Evolutionary conservation across 2,329 filamentous ascomycete genomes (phyloP).

Genomic region (Phaeoacremonium minimum): DNA sequence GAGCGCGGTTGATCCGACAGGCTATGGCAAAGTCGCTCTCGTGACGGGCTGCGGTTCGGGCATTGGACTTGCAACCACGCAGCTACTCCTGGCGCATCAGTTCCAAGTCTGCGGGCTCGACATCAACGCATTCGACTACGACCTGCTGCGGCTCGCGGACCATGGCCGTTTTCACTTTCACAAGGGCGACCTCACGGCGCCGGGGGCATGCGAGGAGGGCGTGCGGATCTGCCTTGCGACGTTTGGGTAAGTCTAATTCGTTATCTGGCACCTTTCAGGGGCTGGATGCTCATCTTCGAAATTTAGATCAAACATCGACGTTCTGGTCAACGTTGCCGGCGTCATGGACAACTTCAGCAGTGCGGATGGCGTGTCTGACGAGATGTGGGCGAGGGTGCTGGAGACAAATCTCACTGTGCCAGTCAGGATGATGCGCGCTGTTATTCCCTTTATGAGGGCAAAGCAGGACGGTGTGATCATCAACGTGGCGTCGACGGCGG

Average conservation of each 20-base stretch:
- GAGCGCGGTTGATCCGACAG: slow-evolving; percentile 15
- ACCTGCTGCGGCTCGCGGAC: slow-evolving; percentile 14
- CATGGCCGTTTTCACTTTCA: slow-evolving; percentile 27
- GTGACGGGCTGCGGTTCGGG: slow-evolving; percentile 25
- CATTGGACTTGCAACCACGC: slow-evolving; percentile 25
- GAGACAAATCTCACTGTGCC: slow-evolving; percentile 37
- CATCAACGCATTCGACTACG: slow-evolving; percentile 22
- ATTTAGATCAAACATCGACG: slow-evolving; percentile 21
- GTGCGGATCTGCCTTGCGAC: slow-evolving; percentile 22
- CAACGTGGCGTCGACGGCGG: slow-evolving; percentile 32
- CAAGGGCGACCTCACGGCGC: slow-evolving; percentile 20
- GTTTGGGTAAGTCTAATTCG: slow-evolving; percentile 19
- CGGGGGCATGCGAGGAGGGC: slow-evolving; percentile 23
- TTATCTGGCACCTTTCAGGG: background rate
- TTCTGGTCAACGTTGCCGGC: slow-evolving; percentile 40
- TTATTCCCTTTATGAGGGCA: slow-evolving; percentile 27
- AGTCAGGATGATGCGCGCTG: slow-evolving; percentile 36
- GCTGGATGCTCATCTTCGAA: background rate
- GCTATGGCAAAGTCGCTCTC: slow-evolving; percentile 21
- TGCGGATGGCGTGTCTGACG: slow-evolving; percentile 30
- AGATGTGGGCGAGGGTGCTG: slow-evolving; percentile 33
- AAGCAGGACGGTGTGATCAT: slow-evolving; percentile 33
- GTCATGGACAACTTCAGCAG: slow-evolving; percentile 34
- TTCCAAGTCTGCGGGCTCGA: slow-evolving; percentile 25
- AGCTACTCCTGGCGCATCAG: slow-evolving; percentile 21